These are phyloP conservation scores for Globisporangium cederbergense DNA, from an alignment of 352 stramenopile species.

Conservation along the genomic window DNA sequence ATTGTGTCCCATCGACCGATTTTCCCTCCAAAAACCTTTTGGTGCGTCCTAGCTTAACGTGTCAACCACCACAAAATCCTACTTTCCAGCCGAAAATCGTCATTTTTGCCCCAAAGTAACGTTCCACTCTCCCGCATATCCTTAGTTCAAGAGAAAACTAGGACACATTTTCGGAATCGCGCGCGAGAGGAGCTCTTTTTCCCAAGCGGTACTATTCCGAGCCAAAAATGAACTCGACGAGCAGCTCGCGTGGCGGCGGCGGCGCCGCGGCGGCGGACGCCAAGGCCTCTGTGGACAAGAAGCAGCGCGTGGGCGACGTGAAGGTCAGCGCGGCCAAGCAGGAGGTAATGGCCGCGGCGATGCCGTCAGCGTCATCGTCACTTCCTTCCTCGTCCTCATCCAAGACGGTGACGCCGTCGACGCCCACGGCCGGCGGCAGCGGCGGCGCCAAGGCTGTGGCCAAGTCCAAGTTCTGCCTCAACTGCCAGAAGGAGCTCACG, in stretches of 20 bases:
- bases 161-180: not conserved
- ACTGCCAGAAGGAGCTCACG: slow-evolving; percentile 83
- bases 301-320: slow-evolving; percentile 16
- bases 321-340: not conserved
- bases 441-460: slow-evolving; percentile 17
- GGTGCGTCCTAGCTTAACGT: slow-evolving; percentile 3
- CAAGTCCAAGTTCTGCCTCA: slow-evolving; percentile 80
- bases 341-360: not conserved
- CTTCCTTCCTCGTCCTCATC: slow-evolving; percentile 1
- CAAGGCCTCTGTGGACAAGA: slow-evolving; percentile 10
- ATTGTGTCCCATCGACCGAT: not conserved
- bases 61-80: not conserved
- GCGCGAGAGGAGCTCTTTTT: not conserved
- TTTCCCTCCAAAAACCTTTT: slow-evolving; percentile 15
- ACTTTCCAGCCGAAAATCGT: slow-evolving; percentile 1
- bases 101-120: no score
- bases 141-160: slow-evolving; percentile 5
- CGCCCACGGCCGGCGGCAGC: slow-evolving; percentile 10
- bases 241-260: not conserved
- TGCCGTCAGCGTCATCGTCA: not conserved
- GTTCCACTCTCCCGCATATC: not conserved
- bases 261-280: not conserved
- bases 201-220: not conserved
- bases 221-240: slow-evolving; percentile 16
- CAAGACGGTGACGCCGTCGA: slow-evolving; percentile 21